phyloP scores from a whole-genome alignment of 225 moss, liverwort and hornwort species.

The Rhytidiadelphus loreus region DNA sequence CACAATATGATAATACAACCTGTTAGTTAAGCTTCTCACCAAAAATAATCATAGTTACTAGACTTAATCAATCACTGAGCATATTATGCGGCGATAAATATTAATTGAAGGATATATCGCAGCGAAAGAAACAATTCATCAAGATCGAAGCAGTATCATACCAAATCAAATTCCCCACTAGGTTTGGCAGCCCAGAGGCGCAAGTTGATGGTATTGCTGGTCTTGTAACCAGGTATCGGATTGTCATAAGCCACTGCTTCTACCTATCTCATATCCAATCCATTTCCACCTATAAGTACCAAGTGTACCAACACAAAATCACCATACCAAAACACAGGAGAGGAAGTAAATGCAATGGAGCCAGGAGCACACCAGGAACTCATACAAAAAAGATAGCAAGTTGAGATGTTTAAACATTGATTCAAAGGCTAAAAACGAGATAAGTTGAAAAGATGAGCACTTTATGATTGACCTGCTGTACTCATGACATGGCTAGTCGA shows the following conservation, averaged over 20 bases:
- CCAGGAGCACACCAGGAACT: not conserved
- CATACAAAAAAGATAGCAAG: not conserved
- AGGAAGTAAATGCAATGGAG: not conserved
- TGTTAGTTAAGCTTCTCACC: not conserved
- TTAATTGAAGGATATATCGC: not conserved
- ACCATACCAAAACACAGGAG: not conserved
- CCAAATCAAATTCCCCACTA: slow-evolving; percentile 89
- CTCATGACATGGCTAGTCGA: not conserved
- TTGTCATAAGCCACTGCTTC: slow-evolving; percentile 93
- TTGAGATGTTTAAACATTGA: not conserved
- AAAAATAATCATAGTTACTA: not conserved
- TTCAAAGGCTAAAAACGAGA: not conserved
- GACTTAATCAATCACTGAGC: not conserved
- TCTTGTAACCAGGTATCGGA: slow-evolving; percentile 86
- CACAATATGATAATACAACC: not conserved
- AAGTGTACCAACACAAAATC: not conserved
- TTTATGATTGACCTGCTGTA: not conserved
- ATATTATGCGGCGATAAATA: not conserved
- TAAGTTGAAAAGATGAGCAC: not conserved
- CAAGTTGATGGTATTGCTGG: slow-evolving; percentile 86
- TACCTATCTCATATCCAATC: slow-evolving; percentile 37
- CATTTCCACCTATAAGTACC: slow-evolving; percentile 3
- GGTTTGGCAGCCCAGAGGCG: slow-evolving; percentile 96
- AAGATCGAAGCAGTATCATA: slow-evolving; percentile 5
- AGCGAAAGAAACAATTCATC: not conserved